Percentiles rank a stretch among this genome's conserved stretches.
Evolutionary conservation across 1,139 yeast species (phyloP).

Genomic region (Yamadazyma dendronema): DNA sequence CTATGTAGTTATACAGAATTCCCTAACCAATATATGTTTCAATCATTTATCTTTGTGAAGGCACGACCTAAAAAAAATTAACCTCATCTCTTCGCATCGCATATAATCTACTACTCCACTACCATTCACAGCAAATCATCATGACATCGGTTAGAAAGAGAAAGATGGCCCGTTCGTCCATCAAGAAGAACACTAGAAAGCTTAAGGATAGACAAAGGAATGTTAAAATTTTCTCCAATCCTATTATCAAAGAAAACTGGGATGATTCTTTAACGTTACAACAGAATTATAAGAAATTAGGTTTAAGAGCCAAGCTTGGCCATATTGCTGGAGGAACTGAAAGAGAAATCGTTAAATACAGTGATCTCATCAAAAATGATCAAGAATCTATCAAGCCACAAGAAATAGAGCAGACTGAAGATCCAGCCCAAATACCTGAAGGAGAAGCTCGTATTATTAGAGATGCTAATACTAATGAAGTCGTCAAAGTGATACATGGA

Average conservation of each 20-base stretch:
- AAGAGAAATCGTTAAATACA: slow-evolving; percentile 42
- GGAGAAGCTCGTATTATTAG: slow-evolving; percentile 83
- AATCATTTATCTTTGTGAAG: too few species aligned
- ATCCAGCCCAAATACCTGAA: slow-evolving; percentile 61
- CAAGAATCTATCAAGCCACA: slow-evolving; percentile 29
- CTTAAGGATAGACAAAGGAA: slow-evolving; percentile 66
- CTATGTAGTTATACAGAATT: too few species aligned
- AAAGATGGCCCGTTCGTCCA: slow-evolving; percentile 75
- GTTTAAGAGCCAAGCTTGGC: slow-evolving; percentile 67
- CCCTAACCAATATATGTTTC: too few species aligned
- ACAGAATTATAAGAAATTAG: slow-evolving; percentile 80
- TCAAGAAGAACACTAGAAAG: slow-evolving; percentile 65
- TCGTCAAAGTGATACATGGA: slow-evolving; percentile 69
- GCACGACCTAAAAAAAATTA: neutral
- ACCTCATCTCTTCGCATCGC: slow-evolving; percentile 5
- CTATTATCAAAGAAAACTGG: slow-evolving; percentile 89
- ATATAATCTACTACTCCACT: neutral
- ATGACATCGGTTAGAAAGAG: slow-evolving; percentile 87
- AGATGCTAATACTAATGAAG: slow-evolving; percentile 71
- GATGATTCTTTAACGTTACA: slow-evolving; percentile 75
- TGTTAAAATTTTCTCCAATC: slow-evolving; percentile 64
- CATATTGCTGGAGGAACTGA: slow-evolving; percentile 69
- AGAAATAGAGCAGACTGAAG: slow-evolving; percentile 42
- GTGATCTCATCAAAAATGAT: slow-evolving; percentile 25
- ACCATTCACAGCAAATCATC: slow-evolving; percentile 8